Base-by-base conservation (phyloP, 1,284 basidiomycete genomes). In the Microbotryum saponariae region DNA sequence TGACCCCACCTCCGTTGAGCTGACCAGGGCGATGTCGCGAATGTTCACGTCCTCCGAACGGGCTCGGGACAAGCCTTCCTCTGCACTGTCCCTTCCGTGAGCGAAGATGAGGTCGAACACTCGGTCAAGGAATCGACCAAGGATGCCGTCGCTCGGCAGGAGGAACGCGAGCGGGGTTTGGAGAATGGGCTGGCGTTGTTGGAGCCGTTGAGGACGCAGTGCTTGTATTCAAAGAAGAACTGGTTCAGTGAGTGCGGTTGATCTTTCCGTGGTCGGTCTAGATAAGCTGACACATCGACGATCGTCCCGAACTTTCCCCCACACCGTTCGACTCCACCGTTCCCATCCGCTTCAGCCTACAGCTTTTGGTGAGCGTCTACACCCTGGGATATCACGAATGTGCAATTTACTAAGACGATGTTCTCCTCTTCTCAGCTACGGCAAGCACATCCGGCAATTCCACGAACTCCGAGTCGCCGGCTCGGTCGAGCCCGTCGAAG, bases 211-310 rank as follows among this genome's bases (percentile, higher is more conserved):
- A 74, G 77, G n/a, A 75, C 74, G 2, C 72, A 73, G 37, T 80
- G 79, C 62, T 62, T 80, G 48, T 79, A 78, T 62, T 69, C 71
- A 10, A 74, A 72, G 51, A 74, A 78, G 62, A 75, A 85, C 47
- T 97, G 92, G 92, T 96, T 94, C 78, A 96, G 91, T 49, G 96
- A 94, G 76, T 86, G n/a, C n/a, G n/a, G n/a, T n/a, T n/a, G n/a
- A n/a, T n/a, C n/a, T n/a, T n/a, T n/a, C n/a, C n/a, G n/a, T n/a
- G n/a, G n/a, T n/a, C 37, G 12, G 37, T 42, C 16, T 18, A 16
- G 37, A 42, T 42, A 3, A 42, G 37, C 37, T 42, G 37, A 42
- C 37, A 18, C 14, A 12, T 12, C 37, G 16, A 44, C 48, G 31
- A 31, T 31, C 2, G 7, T 31, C 52, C 21, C 51, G 48, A 7